phyloP scores from a whole-genome alignment of 305 asterid genomes.

The Plantago lanceolata region DNA sequence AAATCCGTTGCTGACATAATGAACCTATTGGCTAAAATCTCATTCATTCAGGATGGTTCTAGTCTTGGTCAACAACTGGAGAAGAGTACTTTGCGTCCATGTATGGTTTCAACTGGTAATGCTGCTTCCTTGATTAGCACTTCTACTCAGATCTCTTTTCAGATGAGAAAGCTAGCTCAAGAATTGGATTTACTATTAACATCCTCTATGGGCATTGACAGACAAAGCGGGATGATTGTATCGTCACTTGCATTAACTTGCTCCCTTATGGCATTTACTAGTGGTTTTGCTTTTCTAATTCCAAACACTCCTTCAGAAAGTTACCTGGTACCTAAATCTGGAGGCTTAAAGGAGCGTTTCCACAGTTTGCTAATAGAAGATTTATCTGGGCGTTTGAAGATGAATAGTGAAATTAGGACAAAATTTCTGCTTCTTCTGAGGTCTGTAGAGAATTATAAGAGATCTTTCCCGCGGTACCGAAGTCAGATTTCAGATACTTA shows the following conservation, averaged over 20 bases:
- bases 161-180: constrained; percentile 47
- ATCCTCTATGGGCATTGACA: constrained; percentile 60
- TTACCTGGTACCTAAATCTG: constrained; percentile 21
- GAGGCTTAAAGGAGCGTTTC: constrained; percentile 34
- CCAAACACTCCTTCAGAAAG: constrained; percentile 37
- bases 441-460: constrained; percentile 24
- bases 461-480: constrained; percentile 32
- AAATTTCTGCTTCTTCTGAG: constrained; percentile 48
- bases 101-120: constrained; percentile 21
- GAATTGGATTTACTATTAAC: constrained; percentile 61
- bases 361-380: constrained; percentile 50
- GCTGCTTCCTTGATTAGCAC: constrained; percentile 32
- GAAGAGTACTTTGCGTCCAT: constrained; percentile 22
- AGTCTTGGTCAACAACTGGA: constrained; percentile 26
- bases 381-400: constrained; percentile 50
- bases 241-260: constrained; percentile 67
- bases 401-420: constrained; percentile 42
- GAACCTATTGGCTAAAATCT: constrained; percentile 34
- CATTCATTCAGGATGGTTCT: constrained; percentile 30
- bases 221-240: constrained; percentile 44
- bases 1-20: constrained; percentile 40
- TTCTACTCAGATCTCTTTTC: constrained; percentile 39
- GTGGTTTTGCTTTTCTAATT: constrained; percentile 47
- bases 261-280: constrained; percentile 79
- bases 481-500: constrained; percentile 33